Conservation (phyloP, 2,329 filamentous ascomycete species). For the Trichophaea hybrida region DNA sequence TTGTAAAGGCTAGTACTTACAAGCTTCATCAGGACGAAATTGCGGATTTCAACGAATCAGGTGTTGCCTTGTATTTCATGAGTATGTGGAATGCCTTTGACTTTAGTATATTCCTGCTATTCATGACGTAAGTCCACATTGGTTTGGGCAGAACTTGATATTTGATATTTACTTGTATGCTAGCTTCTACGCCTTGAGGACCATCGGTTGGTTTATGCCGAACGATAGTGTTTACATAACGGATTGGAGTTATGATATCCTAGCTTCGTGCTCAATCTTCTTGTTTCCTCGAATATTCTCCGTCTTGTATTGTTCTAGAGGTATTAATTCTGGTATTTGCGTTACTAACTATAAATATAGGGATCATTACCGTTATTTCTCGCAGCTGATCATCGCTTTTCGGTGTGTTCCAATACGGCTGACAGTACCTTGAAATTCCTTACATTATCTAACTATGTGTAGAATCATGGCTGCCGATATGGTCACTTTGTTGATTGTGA, state of each 20-base stretch:
- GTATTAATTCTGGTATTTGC: neutral
- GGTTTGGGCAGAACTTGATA: neutral
- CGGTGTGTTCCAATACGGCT: neutral
- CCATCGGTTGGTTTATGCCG: slow-evolving; percentile 73
- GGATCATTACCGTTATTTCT: slow-evolving; percentile 93
- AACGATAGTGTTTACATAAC: slow-evolving; percentile 41
- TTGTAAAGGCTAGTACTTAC: neutral
- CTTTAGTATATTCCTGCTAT: slow-evolving; percentile 69
- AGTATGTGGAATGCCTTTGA: slow-evolving; percentile 97
- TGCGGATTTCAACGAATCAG: slow-evolving; percentile 91
- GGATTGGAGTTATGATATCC: slow-evolving; percentile 55
- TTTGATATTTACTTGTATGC: neutral
- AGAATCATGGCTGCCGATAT: slow-evolving; percentile 78
- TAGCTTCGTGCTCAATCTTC: slow-evolving; percentile 79
- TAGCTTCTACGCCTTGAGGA: slow-evolving; percentile 62
- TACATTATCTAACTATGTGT: neutral
- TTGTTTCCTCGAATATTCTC: slow-evolving; percentile 85
- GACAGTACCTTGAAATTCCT: neutral
- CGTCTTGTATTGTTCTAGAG: slow-evolving; percentile 39
- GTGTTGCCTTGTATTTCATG: slow-evolving; percentile 91
- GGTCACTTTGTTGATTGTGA: slow-evolving; percentile 67
- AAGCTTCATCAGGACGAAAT: slow-evolving; percentile 50
- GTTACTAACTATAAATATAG: slow-evolving; percentile 1
- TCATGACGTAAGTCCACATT: slow-evolving; percentile 46
- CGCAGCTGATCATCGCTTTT: slow-evolving; percentile 83